Evolutionary conservation across 169 alveolate species (phyloP), one percentile per base, ranked within the genome.

Genomic region (Plasmodium reichenowi): DNA sequence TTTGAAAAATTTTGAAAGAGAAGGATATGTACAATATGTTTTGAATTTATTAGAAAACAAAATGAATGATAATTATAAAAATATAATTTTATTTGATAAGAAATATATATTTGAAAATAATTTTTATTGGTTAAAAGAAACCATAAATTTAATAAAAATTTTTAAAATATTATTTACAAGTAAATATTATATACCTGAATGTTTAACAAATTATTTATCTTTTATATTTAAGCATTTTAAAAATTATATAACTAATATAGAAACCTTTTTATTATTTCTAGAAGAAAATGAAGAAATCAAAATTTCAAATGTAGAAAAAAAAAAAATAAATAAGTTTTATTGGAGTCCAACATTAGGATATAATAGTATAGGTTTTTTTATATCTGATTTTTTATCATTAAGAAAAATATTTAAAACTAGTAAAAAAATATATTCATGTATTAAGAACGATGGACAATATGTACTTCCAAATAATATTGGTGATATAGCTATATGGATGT

Each of bases 311-410:
- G 10, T 38, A 3, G 72, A 86, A 17, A 59, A 56, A 7, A 9
- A 10, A 58, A 38, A 38, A 38, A 38, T 38, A 38, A 63, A 24
- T 58, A 26, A 43, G 72, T 50, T 66, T 15, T 60, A 72, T 59
- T 86, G 87, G 87, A 86, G 92, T 32, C 92, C 88, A 5, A 86
- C 92, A 15, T 67, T 86, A 45, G 72, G 78, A 32, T 86, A 86
- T 58, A 86, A 86, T 45, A 86, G 88, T 54, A 64, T 86, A 26
- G 92, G 92, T 13, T 86, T 86, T 52, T 45, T 86, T 38, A 48
- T 86, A 13, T 86, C 92, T 7, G 92, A 86, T 66, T 86, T 86
- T 63, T 71, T 67, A 17, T 56, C 92, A 7, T 32, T 86, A 17
- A 45, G 74, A 64, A 70, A 74, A 32, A 72, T 86, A 10, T 72